These are phyloP conservation scores for Malus hybrid DNA, from an alignment of 331 rosid species.

Conservation along the genomic window DNA sequence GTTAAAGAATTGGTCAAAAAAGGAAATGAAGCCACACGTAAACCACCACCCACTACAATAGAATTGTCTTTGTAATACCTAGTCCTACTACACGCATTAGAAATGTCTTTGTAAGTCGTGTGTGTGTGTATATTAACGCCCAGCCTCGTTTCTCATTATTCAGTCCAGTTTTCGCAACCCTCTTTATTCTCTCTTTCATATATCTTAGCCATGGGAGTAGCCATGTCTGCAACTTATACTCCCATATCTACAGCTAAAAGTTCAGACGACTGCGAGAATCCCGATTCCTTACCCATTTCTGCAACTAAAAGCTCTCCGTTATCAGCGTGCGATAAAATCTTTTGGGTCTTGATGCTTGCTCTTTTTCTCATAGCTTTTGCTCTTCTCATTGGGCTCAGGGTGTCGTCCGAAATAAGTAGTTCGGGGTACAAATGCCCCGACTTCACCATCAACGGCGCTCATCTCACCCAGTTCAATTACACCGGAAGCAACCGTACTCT, in stretches of 20 bases:
- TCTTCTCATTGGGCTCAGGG: background rate
- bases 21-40: too few species aligned
- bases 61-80: background rate
- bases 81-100: too few species aligned
- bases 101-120: too few species aligned
- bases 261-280: too few species aligned
- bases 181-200: background rate
- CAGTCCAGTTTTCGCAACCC: background rate
- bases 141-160: background rate
- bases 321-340: background rate
- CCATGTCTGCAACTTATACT: background rate
- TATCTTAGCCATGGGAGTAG: background rate
- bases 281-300: background rate
- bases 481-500: background rate
- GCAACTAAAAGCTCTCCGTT: background rate
- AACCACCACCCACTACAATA: too few species aligned
- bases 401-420: background rate
- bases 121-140: background rate
- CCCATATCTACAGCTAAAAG: too few species aligned
- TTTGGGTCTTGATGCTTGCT: background rate
- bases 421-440: background rate
- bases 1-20: too few species aligned
- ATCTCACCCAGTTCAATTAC: background rate
- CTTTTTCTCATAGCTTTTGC: too few species aligned
- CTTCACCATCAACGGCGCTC: background rate